Evolutionary conservation across 2,329 filamentous ascomycete genomes (phyloP).

Genomic region (Trichoderma sp.): DNA sequence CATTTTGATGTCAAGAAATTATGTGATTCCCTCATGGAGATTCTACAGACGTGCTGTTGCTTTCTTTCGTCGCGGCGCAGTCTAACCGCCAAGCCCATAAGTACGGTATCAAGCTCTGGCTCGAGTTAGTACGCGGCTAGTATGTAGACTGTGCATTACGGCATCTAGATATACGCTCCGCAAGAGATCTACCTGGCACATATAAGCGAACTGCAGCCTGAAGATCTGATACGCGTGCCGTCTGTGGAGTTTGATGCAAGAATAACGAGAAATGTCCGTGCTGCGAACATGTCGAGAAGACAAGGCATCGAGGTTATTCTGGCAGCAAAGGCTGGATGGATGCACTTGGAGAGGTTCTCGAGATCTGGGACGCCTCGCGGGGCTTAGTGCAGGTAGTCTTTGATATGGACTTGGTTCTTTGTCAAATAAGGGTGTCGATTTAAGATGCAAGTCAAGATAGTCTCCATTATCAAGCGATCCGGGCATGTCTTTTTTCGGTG

Average conservation of each 20-base stretch:
- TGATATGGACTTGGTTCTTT: background rate
- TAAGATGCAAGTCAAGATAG: too few relatives aligned
- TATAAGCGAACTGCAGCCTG: background rate
- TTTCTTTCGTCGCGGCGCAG: background rate
- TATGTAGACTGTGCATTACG: background rate
- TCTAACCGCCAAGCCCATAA: background rate
- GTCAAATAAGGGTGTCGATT: background rate
- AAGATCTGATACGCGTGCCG: background rate
- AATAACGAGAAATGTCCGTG: background rate
- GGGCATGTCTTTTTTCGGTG: background rate
- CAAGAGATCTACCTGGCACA: background rate
- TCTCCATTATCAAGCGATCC: background rate
- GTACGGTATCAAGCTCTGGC: background rate
- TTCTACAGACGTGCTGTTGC: background rate
- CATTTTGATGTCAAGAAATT: rapidly evolving
- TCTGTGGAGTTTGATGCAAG: background rate
- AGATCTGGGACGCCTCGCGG: background rate
- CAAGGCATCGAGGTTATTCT: background rate
- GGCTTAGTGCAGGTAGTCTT: background rate
- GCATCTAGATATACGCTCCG: background rate
- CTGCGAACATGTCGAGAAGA: background rate
- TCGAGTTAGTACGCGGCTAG: background rate
- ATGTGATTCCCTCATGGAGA: background rate
- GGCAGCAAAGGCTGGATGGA: background rate
- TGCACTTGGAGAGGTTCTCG: background rate